These are phyloP conservation scores for Naganishia liquefaciens DNA, from an alignment of 1,284 basidiomycete species.

Conservation along the genomic window DNA sequence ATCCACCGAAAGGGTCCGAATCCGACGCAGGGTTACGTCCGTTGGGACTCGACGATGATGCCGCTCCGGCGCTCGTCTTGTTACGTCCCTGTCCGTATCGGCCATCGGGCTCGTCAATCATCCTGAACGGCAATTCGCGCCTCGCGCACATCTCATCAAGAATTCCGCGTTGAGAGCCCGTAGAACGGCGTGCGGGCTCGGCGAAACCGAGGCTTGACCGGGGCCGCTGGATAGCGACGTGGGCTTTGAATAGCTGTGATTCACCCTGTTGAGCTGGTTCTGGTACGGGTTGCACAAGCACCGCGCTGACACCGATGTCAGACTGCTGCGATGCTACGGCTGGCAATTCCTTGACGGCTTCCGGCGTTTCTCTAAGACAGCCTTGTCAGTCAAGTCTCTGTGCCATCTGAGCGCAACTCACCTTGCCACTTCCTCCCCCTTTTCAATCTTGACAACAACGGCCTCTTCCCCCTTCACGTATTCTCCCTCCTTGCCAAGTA, in stretches of 20 bases:
- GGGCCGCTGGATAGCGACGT: constrained; percentile 4
- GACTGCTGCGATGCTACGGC: no score
- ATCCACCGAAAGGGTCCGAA: constrained; percentile 20
- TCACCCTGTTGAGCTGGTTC: not conserved
- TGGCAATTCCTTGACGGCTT: no score
- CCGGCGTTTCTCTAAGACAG: no score
- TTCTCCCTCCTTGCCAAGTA: not conserved
- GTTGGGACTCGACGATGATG: not conserved
- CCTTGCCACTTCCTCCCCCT: constrained; percentile 13
- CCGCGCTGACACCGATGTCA: no score
- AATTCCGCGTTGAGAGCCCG: constrained; percentile 28
- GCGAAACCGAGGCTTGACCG: constrained; percentile 19
- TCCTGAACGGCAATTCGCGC: constrained; percentile 33
- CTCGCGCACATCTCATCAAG: constrained; percentile 33
- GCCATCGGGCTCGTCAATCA: constrained; percentile 3
- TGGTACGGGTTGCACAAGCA: no score
- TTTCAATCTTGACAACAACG: constrained; percentile 2
- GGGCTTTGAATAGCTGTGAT: not conserved
- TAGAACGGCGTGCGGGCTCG: not conserved
- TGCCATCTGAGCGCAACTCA: not conserved
- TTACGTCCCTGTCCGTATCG: not conserved
- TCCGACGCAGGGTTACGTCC: constrained; percentile 7
- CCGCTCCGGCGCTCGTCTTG: not conserved
- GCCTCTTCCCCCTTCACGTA: not conserved
- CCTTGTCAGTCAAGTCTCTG: not conserved